Conservation (phyloP, 139 green algal genomes). For the Tetraselmis chui region DNA sequence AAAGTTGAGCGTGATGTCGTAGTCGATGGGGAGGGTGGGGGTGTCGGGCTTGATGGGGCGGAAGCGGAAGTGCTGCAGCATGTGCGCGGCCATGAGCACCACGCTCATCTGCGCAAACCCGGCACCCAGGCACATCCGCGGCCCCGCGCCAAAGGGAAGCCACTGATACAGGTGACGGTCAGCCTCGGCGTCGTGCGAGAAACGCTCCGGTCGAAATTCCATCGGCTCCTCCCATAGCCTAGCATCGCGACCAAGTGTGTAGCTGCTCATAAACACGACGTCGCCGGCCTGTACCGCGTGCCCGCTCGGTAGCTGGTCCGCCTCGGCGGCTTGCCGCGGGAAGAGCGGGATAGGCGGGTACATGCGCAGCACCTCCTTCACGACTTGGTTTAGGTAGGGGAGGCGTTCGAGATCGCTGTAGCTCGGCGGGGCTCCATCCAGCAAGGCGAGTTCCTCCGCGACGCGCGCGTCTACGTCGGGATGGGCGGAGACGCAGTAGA, state of each 20-base stretch:
- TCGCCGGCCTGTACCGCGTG: slow-evolving; percentile 53
- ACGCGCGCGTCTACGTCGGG: slow-evolving; percentile 42
- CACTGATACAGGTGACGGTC: slow-evolving; percentile 48
- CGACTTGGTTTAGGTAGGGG: slow-evolving; percentile 36
- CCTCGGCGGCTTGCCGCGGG: slow-evolving; percentile 38
- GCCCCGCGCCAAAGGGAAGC: slow-evolving; percentile 49
- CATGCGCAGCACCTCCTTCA: slow-evolving; percentile 61
- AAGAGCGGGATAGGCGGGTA: slow-evolving; percentile 69
- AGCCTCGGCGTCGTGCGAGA: slow-evolving; percentile 24
- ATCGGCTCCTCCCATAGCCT: slow-evolving; percentile 44
- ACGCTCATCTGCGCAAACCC: slow-evolving; percentile 51
- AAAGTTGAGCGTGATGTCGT: slow-evolving; percentile 65
- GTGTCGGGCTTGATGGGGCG: slow-evolving; percentile 24
- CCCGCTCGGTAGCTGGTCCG: slow-evolving; percentile 50
- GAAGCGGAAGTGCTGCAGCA: slow-evolving; percentile 45
- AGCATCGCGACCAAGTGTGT: slow-evolving; percentile 48
- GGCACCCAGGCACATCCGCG: slow-evolving; percentile 51
- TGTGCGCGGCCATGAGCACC: slow-evolving; percentile 38
- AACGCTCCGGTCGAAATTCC: slow-evolving; percentile 40
- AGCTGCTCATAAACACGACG: slow-evolving; percentile 66
- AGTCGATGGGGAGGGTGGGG: slow-evolving; percentile 32
- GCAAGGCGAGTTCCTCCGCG: slow-evolving; percentile 34
- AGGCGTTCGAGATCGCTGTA: slow-evolving; percentile 28
- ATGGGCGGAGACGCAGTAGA: slow-evolving; percentile 50
- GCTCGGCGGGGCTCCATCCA: slow-evolving; percentile 20